Conservation (phyloP, 345 rosid genomes). For the Fremontodendron californicum region DNA sequence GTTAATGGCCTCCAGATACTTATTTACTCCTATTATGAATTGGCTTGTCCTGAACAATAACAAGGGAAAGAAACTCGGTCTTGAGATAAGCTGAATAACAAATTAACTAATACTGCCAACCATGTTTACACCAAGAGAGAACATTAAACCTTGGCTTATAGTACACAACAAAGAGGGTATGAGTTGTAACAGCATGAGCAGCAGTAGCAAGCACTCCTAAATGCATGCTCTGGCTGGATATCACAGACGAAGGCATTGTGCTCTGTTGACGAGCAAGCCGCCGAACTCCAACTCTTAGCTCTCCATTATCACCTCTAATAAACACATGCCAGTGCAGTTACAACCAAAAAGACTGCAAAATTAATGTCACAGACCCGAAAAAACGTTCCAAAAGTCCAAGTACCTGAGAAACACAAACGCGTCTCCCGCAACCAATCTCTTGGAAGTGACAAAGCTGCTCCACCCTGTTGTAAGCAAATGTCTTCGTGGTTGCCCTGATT, state of each 20-base stretch:
- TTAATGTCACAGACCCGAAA: conserved; percentile 2
- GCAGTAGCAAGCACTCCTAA: conserved; percentile 85
- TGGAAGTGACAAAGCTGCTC: conserved; percentile 74
- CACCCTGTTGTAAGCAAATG: conserved; percentile 84
- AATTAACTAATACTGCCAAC: neutral
- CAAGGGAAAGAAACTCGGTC: conserved; percentile 3
- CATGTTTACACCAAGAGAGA: neutral
- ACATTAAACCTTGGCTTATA: conserved; percentile 67
- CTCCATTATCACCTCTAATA: conserved; percentile 52
- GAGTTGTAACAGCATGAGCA: conserved; percentile 59
- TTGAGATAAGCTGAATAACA: neutral
- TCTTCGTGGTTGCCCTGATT: conserved; percentile 68
- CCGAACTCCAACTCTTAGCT: conserved; percentile 61
- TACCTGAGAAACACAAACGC: conserved; percentile 77
- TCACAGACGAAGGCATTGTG: conserved; percentile 58
- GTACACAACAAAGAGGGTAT: conserved; percentile 58
- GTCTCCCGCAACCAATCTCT: conserved; percentile 74
- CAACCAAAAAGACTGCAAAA: neutral
- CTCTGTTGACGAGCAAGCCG: conserved; percentile 49
- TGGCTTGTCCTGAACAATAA: conserved; percentile 55
- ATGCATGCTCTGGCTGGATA: conserved; percentile 82
- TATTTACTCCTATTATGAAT: conserved; percentile 57
- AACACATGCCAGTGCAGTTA: conserved; percentile 3
- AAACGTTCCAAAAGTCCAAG: neutral
- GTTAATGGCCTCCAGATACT: conserved; percentile 47